phyloP scores from a whole-genome alignment of 2,329 filamentous ascomycete genomes.

The Pseudocercospora fuligena region DNA sequence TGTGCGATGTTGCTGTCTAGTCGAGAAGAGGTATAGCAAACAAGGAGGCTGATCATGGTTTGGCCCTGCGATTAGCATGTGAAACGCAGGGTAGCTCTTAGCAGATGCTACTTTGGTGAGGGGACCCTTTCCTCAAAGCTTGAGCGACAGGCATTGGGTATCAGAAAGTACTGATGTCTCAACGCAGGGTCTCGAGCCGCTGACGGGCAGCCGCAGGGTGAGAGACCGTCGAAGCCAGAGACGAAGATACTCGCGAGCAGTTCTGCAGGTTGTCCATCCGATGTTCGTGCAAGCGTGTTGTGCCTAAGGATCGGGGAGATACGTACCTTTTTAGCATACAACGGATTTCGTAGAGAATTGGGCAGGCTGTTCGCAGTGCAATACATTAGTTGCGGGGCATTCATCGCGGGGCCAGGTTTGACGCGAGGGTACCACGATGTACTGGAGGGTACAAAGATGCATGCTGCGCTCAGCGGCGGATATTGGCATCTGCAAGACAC shows the following conservation, averaged over 20 bases:
- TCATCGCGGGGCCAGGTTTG: neutral
- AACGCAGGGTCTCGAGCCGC: conserved; percentile 12
- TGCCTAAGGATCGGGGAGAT: neutral
- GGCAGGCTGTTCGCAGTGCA: neutral
- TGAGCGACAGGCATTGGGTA: neutral
- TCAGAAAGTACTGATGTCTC: conserved; percentile 3
- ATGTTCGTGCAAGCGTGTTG: neutral
- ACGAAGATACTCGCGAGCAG: neutral
- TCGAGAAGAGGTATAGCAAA: neutral
- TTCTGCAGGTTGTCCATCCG: neutral
- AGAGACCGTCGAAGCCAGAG: neutral
- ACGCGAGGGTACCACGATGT: too few species aligned
- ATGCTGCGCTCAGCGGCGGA: neutral
- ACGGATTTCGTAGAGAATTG: neutral
- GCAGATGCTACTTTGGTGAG: neutral
- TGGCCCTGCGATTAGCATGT: conserved; percentile 10
- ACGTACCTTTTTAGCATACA: neutral
- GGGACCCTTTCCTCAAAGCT: neutral
- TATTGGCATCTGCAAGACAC: neutral
- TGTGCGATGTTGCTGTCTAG: neutral
- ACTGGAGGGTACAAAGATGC: neutral
- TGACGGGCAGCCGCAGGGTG: neutral
- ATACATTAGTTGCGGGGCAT: conserved; percentile 1
- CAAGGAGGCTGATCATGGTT: neutral
- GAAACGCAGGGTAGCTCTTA: conserved; percentile 3